Base-by-base conservation (phyloP, 257 asterid species). In the Cynanchum wilfordii region DNA sequence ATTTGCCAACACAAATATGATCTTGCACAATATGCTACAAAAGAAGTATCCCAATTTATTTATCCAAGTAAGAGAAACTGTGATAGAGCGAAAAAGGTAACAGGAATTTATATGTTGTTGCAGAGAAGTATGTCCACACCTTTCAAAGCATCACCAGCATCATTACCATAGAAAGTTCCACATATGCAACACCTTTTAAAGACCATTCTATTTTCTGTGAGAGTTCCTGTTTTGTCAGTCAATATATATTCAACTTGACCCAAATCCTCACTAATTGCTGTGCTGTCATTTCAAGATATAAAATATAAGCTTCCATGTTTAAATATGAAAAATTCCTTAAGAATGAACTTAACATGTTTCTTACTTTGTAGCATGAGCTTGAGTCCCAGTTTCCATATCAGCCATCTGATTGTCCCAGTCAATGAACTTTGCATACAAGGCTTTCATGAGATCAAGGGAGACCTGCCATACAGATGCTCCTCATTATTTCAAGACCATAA, bases 231-330 rank as follows among this genome's bases (percentile, higher is more conserved):
- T 87, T 95, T 95, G 84, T 95, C 99, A 10, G 98, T 92, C 92
- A 95, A 77, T 83, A 95, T 95, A 84, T 95, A 95, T 81, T 95
- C 99, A 68, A 95, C 99, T 89, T 95, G 99, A 75, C 99, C 99
- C 88, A 92, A 89, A 87, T 95, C 99, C 90, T 95, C 99, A 77
- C 99, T 95, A 75, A 95, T 95, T 73, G 98, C 98, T 83, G 97
- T 90, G 94, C 99, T 95, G 97, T 80, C 89, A 86, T 52, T 57
- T 68, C 78, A 84, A 84, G 77, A 77, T 81, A 83, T 54, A 67
- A 58, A 82, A 72, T 5, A 42, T 76, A 73, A 70, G 57, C 50
- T 60, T 57, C 73, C 70, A 68, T 55, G 59, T 66, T 68, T 50
- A n/a, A 30, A 29, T 7, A 29, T 8, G 24, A 52, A 78, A 30